Evolutionary conservation across 2,329 filamentous ascomycete species (phyloP).

Genomic region (Talaromyces sp.): DNA sequence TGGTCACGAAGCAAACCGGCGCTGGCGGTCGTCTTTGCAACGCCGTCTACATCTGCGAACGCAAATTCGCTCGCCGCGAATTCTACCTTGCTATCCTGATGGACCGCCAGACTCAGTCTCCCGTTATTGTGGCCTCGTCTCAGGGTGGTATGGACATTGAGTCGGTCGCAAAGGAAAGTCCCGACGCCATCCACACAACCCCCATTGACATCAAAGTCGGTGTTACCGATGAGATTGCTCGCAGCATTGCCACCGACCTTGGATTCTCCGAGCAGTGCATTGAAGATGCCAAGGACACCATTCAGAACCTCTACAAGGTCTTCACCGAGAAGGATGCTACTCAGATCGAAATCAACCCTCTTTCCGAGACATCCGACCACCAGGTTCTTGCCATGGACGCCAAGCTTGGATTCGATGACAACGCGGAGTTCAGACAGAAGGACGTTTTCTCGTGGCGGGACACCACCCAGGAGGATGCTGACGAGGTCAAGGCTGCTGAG

Average conservation of each 20-base stretch:
- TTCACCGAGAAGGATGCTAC: constrained; percentile 98
- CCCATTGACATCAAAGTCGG: constrained; percentile 90
- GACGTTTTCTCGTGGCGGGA: constrained; percentile 94
- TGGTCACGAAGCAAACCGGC: constrained; percentile 99
- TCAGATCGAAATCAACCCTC: constrained; percentile 99
- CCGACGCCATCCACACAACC: constrained; percentile 91
- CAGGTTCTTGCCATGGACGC: constrained; percentile 99
- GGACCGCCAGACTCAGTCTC: constrained; percentile 86
- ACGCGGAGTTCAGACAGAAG: constrained; percentile 97
- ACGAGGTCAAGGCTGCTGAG: constrained; percentile 95
- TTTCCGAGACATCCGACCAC: constrained; percentile 97
- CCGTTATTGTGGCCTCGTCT: constrained; percentile 95
- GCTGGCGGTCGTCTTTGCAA: constrained; percentile 90
- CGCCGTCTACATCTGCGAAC: constrained; percentile 97
- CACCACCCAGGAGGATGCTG: constrained; percentile 88
- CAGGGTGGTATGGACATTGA: constrained; percentile 99
- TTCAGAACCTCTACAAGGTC: constrained; percentile 98
- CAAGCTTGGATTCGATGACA: constrained; percentile 98
- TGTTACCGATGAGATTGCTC: constrained; percentile 92
- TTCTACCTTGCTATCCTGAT: constrained; percentile 99
- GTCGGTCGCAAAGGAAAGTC: constrained; percentile 94
- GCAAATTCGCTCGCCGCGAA: constrained; percentile 97
- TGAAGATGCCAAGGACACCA: constrained; percentile 89
- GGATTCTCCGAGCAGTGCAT: constrained; percentile 98
- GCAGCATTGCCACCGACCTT: constrained; percentile 82